Evolutionary conservation across 2,329 filamentous ascomycete genomes (phyloP).

Genomic region (Curvularia eragrostidis): DNA sequence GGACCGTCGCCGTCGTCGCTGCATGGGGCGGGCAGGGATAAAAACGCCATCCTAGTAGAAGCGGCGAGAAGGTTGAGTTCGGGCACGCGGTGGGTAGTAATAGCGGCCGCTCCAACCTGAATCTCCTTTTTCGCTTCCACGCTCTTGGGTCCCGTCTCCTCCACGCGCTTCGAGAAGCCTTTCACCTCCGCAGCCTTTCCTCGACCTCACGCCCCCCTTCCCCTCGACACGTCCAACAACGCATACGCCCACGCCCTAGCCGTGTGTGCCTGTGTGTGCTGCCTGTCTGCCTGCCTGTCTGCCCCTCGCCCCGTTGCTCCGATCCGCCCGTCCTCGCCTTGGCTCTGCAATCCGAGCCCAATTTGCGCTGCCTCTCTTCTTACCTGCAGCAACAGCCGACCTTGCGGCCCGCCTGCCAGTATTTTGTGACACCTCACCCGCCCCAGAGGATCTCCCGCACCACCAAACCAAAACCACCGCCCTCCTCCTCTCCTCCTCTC

Average conservation of each 20-base stretch:
- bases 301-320: conserved; percentile 5
- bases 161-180: conserved; percentile 44
- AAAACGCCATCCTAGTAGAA: conserved; percentile 30
- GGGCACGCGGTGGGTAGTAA: conserved; percentile 41
- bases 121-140: conserved; percentile 46
- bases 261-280: neutral
- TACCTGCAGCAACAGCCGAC: conserved; percentile 40
- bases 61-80: conserved; percentile 39
- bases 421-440: conserved; percentile 42
- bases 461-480: conserved; percentile 13
- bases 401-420: conserved; percentile 36
- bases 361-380: conserved; percentile 29
- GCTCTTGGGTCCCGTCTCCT: conserved; percentile 41
- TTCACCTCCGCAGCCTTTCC: conserved; percentile 23
- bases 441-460: conserved; percentile 36
- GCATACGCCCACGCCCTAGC: conserved; percentile 4
- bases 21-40: conserved; percentile 34
- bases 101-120: conserved; percentile 43
- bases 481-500: neutral
- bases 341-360: conserved; percentile 18
- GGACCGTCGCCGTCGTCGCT: conserved; percentile 34
- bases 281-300: neutral
- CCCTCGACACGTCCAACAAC: neutral
- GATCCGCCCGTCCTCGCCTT: conserved; percentile 13
- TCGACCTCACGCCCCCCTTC: conserved; percentile 2